These are phyloP conservation scores for Solanum chmielewskii DNA, from an alignment of 257 asterid species.

Conservation along the genomic window DNA sequence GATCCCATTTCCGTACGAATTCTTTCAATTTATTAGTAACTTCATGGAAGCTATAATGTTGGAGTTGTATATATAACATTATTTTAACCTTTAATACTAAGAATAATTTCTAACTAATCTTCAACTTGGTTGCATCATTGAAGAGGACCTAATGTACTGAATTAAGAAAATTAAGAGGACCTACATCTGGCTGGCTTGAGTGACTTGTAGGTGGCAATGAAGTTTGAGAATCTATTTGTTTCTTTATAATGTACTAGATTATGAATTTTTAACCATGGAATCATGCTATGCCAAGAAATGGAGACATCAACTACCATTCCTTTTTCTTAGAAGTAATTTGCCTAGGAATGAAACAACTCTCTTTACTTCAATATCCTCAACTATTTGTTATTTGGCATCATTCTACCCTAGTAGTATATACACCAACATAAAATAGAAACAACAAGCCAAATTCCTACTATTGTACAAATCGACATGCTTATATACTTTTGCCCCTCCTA, in stretches of 20 bases:
- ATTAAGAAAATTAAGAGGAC: no score
- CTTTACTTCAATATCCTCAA: not conserved
- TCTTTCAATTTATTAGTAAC: not conserved
- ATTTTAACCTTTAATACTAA: not conserved
- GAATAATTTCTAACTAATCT: not conserved
- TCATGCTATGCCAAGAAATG: no score
- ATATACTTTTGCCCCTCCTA: not conserved
- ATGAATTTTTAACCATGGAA: no score
- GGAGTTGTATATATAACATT: not conserved
- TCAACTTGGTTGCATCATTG: not conserved
- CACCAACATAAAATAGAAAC: not conserved
- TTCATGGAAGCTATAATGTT: not conserved
- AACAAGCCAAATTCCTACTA: not conserved
- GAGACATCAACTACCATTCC: no score
- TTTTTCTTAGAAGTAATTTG: not conserved
- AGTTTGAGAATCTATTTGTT: no score
- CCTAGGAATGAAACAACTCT: not conserved
- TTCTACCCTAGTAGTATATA: not conserved
- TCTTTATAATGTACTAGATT: no score
- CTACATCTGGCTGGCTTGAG: no score
- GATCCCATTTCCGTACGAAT: no score
- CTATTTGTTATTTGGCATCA: not conserved
- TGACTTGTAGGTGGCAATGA: no score
- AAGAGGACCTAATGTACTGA: not conserved
- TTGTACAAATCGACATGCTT: not conserved